Conservation (phyloP, 2,329 filamentous ascomycete species). For the Fusarium musae region DNA sequence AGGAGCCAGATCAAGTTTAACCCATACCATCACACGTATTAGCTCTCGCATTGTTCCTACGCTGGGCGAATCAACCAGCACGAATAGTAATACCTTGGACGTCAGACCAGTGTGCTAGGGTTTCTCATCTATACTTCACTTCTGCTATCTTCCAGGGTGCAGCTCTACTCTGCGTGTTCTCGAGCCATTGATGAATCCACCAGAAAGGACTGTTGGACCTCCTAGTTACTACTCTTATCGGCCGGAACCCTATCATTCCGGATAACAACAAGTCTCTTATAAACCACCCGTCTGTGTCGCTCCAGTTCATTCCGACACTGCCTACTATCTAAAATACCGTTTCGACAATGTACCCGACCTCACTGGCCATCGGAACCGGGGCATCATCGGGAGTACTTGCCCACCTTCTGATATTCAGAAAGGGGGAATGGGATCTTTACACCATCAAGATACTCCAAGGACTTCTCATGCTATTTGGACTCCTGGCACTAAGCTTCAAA, state of each 20-base stretch:
- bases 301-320: too few species aligned
- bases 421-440: background rate
- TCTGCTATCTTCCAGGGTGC: accelerated
- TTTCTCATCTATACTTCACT: accelerated
- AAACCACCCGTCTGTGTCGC: too few species aligned
- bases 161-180: too few species aligned
- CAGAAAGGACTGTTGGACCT: too few species aligned
- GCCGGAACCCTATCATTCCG: too few species aligned
- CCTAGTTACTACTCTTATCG: too few species aligned
- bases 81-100: background rate
- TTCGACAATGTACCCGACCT: background rate
- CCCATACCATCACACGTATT: background rate
- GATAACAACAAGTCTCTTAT: too few species aligned
- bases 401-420: background rate
- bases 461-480: accelerated
- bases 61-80: accelerated
- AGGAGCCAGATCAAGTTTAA: background rate
- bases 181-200: too few species aligned
- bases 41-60: background rate
- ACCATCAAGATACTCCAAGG: background rate
- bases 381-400: background rate
- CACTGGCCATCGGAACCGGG: background rate
- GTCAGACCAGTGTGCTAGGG: accelerated
- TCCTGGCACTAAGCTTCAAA: background rate
- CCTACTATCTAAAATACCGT: too few species aligned